Evolutionary conservation across 768 basidiomycete species (phyloP), one percentile per base, ranked within the genome.

Genomic region (Lactifluus volemus): DNA sequence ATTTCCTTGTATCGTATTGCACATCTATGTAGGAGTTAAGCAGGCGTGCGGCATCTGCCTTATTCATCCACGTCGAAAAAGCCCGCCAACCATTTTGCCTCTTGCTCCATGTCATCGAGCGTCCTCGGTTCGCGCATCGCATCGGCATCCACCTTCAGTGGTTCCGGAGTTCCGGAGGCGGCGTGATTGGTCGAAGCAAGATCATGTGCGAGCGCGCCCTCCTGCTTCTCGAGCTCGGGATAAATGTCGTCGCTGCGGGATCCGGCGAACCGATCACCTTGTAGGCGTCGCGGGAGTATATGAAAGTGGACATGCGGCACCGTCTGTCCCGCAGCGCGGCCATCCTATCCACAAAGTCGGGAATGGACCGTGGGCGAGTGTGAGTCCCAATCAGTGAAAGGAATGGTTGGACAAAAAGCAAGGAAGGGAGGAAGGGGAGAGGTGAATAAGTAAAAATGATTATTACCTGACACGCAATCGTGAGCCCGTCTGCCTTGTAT

Each of bases 271-370:
- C 73, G 75, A 72, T 92, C 89, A 11, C 85, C 86, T 50, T 75
- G 77, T 36, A 79, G 74, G 68, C 85, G 85, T 2, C 96, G 84
- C 21, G 97, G 97, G 5, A 99, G 74, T 32, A 98, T 73, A 70
- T 99, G 97, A 67, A 97, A 88, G 73, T 99, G 97, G n/a, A 98
- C 92, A 69, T 98, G 97, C 1, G 91, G 84, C n/a, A 92, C 83
- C 5, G 80, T 81, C 72, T 88, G 86, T 0, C 93, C 94, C 1
- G 94, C 89, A 14, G 88, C 89, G 63, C 79, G 80, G 12, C 95
- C 94, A 68, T 98, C 93, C 90, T 93, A 67, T 14, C 42, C 44
- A 39, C 38, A 11, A 11, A 10, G 9, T 9, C 32, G 32, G 6
- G 32, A 34, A 9, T 5, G 32, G 32, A 38, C 38, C 34, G 10